phyloP scores from a whole-genome alignment of 305 asterid genomes.

The Solanum aculeatissimum region DNA sequence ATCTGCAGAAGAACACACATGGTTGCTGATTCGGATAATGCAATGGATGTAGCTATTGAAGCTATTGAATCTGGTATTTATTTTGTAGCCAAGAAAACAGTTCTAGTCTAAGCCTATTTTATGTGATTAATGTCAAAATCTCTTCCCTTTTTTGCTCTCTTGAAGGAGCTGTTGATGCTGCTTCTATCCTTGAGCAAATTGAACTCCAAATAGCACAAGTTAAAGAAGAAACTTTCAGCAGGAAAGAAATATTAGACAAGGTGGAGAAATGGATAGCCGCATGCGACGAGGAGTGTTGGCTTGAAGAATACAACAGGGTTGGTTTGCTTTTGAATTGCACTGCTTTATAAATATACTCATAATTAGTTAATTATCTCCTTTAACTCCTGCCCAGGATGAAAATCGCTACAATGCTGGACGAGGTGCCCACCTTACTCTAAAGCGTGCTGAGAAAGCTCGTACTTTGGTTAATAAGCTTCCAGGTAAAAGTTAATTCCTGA shows the following conservation, averaged over 20 bases:
- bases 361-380: background rate
- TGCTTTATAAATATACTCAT: background rate
- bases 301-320: constrained; percentile 95
- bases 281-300: constrained; percentile 98
- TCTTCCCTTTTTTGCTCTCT: background rate
- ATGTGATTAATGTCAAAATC: background rate
- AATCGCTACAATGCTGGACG: constrained; percentile 97
- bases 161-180: constrained; percentile 79
- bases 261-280: constrained; percentile 98
- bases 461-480: constrained; percentile 82
- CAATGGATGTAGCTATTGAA: constrained; percentile 52
- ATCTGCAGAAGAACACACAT: constrained; percentile 78
- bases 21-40: constrained; percentile 47
- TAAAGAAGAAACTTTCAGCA: constrained; percentile 82
- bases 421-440: constrained; percentile 90
- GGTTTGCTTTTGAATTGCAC: background rate
- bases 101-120: background rate
- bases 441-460: constrained; percentile 98
- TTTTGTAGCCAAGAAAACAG: background rate
- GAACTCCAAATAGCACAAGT: constrained; percentile 82
- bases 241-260: constrained; percentile 94
- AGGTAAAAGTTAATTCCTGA: constrained; percentile 29
- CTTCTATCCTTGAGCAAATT: constrained; percentile 76
- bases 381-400: constrained; percentile 53
- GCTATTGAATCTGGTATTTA: constrained; percentile 86